Conservation (phyloP, 2,329 filamentous ascomycete genomes). For the Triangularia setosa region DNA sequence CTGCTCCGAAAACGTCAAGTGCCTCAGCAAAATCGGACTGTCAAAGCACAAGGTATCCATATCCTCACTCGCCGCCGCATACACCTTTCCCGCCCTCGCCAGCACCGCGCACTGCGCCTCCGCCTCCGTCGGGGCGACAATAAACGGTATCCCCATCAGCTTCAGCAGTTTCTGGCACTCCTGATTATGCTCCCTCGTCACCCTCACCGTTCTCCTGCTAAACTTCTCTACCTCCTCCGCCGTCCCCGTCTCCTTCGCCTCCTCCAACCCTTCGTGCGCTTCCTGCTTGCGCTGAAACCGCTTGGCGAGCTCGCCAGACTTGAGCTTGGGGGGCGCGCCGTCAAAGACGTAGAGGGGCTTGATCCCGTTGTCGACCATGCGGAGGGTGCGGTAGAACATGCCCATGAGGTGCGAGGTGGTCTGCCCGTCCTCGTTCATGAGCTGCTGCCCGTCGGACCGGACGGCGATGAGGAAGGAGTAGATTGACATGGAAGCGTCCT, state of each 20-base stretch:
- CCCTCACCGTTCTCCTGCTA: constrained; percentile 83
- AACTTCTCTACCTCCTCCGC: constrained; percentile 98
- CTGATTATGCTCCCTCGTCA: constrained; percentile 93
- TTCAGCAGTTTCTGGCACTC: constrained; percentile 89
- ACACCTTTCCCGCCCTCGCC: constrained; percentile 89
- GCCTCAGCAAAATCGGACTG: constrained; percentile 81
- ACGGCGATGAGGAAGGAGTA: constrained; percentile 99
- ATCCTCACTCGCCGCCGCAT: constrained; percentile 93
- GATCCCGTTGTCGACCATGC: constrained; percentile 98
- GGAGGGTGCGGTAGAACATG: constrained; percentile 97
- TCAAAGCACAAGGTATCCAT: constrained; percentile 99
- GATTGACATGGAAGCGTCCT: constrained; percentile 78
- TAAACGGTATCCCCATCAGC: constrained; percentile 94
- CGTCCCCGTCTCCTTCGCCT: constrained; percentile 95
- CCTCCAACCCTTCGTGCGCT: constrained; percentile 83
- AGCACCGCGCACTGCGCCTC: constrained; percentile 94
- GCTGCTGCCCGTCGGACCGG: constrained; percentile 91
- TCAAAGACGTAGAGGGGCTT: constrained; percentile 99
- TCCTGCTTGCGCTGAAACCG: constrained; percentile 93
- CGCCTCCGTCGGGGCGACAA: constrained; percentile 92
- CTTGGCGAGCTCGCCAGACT: constrained; percentile 94
- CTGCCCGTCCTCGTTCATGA: constrained; percentile 91
- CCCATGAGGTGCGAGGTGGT: constrained; percentile 99
- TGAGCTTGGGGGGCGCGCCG: constrained; percentile 92
- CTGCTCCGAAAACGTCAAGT: constrained; percentile 96